Conservation (phyloP, 2,329 filamentous ascomycete genomes). For the Pseudogymnoascus sp. region DNA sequence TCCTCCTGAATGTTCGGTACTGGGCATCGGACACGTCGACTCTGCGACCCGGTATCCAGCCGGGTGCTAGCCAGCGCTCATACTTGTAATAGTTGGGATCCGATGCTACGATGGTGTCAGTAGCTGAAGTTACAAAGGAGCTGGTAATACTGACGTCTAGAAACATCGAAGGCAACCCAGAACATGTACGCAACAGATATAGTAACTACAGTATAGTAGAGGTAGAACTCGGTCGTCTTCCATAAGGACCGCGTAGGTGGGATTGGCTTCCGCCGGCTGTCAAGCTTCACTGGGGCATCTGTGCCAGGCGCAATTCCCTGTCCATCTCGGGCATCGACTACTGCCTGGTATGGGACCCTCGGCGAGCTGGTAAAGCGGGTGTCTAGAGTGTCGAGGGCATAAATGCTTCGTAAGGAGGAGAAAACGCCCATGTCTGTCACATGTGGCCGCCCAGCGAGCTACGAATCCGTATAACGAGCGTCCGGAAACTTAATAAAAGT, state of each 20-base stretch:
- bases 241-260: conserved; percentile 64
- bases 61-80: conserved; percentile 62
- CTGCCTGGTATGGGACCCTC: conserved; percentile 56
- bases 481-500: not conserved
- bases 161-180: conserved; percentile 80
- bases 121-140: not conserved
- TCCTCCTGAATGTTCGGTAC: conserved; percentile 77
- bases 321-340: conserved; percentile 46
- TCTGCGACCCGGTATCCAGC: conserved; percentile 89
- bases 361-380: conserved; percentile 67
- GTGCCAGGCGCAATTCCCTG: conserved; percentile 27
- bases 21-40: conserved; percentile 89
- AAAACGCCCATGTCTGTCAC: conserved; percentile 25
- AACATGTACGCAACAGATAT: conserved; percentile 77
- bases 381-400: conserved; percentile 62
- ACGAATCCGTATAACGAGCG: not conserved
- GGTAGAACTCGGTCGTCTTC: conserved; percentile 76
- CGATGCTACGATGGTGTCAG: conserved; percentile 48
- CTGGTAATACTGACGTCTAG: conserved; percentile 54
- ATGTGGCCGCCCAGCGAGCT: conserved; percentile 2
- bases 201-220: conserved; percentile 68
- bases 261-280: conserved; percentile 38
- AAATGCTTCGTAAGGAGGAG: conserved; percentile 47
- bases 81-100: conserved; percentile 77
- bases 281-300: conserved; percentile 29